phyloP scores from a whole-genome alignment of 495 filamentous ascomycete genomes.

The Choiromyces venosus region DNA sequence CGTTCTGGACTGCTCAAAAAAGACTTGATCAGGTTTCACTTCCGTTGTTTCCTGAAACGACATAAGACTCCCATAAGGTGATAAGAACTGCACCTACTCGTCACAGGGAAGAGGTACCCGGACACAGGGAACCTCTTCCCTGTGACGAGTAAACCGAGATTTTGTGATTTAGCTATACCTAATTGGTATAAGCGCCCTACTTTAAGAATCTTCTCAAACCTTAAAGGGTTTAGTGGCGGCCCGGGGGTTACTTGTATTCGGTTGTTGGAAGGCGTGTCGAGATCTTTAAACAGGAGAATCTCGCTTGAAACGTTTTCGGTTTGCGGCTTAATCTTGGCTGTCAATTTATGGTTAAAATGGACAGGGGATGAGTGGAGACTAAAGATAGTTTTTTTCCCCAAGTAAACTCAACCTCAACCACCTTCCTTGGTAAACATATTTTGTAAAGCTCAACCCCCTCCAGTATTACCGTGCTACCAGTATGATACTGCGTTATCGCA shows the following conservation, averaged over 20 bases:
- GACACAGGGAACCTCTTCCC: too few species aligned
- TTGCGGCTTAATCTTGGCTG: background rate
- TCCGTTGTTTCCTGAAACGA: background rate
- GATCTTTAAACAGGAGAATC: background rate
- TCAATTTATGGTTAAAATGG: background rate
- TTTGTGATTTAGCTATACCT: background rate
- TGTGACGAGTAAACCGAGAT: too few species aligned
- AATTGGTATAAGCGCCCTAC: background rate
- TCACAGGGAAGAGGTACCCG: too few species aligned
- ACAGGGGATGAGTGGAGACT: background rate
- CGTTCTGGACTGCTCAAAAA: background rate
- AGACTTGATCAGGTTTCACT: background rate
- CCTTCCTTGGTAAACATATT: background rate
- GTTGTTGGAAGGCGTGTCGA: background rate
- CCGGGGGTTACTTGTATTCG: background rate
- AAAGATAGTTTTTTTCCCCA: background rate
- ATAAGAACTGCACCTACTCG: background rate
- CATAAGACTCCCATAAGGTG: background rate
- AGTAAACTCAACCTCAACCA: background rate
- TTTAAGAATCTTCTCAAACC: background rate
- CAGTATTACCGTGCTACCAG: too few species aligned
- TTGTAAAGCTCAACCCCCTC: background rate
- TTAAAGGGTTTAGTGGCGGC: background rate
- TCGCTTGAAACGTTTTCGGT: conserved; percentile 4
- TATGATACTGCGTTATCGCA: too few species aligned